phyloP scores from a whole-genome alignment of 2,329 filamentous ascomycete genomes.

The Xylariaceae sp. region DNA sequence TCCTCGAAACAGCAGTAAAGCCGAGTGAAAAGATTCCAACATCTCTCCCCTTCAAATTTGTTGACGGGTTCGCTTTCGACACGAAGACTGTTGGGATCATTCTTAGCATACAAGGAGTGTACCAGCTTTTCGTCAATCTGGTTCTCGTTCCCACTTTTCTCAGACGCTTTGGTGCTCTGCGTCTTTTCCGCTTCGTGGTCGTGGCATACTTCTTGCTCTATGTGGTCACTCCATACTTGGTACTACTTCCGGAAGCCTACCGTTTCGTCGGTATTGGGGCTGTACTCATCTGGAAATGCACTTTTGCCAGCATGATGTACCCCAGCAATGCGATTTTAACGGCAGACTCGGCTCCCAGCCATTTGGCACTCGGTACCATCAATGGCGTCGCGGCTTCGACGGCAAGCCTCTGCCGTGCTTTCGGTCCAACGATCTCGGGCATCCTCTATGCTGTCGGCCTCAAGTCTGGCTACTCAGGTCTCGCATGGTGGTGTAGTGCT shows the following conservation, averaged over 20 bases:
- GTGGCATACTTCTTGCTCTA: slow-evolving; percentile 86
- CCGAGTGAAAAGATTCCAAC: slow-evolving; percentile 48
- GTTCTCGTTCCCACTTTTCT: slow-evolving; percentile 80
- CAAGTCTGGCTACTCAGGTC: slow-evolving; percentile 75
- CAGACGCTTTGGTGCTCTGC: slow-evolving; percentile 71
- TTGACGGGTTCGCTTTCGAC: slow-evolving; percentile 78
- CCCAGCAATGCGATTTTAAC: slow-evolving; percentile 87
- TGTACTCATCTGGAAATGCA: slow-evolving; percentile 87
- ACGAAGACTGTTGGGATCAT: slow-evolving; percentile 85
- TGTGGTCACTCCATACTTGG: slow-evolving; percentile 81
- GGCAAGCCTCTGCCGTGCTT: slow-evolving; percentile 81
- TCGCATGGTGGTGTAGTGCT: slow-evolving; percentile 92
- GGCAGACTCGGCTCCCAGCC: slow-evolving; percentile 81
- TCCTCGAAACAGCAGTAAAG: slow-evolving; percentile 68
- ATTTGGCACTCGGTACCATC: slow-evolving; percentile 81
- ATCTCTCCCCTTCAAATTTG: slow-evolving; percentile 81
- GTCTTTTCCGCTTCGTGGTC: slow-evolving; percentile 78
- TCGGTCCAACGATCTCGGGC: slow-evolving; percentile 86
- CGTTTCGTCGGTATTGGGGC: slow-evolving; percentile 74
- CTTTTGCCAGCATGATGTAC: slow-evolving; percentile 86
- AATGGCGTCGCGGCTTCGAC: slow-evolving; percentile 91
- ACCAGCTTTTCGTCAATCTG: slow-evolving; percentile 84
- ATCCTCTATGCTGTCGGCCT: slow-evolving; percentile 79
- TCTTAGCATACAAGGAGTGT: slow-evolving; percentile 82
- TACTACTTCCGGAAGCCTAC: slow-evolving; percentile 70